phyloP scores from a whole-genome alignment of 2,329 filamentous ascomycete species.

The Neoascochyta sp. region DNA sequence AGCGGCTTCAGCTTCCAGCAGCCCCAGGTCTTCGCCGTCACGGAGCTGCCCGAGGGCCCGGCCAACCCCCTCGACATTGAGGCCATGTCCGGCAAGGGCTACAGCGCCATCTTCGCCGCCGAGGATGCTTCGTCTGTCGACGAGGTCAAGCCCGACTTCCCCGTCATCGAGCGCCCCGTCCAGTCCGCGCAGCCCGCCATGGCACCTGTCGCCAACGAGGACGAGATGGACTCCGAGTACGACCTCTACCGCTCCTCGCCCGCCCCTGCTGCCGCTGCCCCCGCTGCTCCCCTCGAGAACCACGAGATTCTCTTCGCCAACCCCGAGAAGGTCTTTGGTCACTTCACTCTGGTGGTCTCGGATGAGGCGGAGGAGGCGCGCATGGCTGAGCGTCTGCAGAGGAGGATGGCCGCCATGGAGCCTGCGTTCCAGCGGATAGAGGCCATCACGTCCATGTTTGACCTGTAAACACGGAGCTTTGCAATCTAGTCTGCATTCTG shows the following conservation, averaged over 20 bases:
- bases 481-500: too few species aligned
- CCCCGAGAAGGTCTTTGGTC: slow-evolving; percentile 60
- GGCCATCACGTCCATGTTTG: slow-evolving; percentile 35
- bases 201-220: slow-evolving; percentile 17
- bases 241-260: slow-evolving; percentile 55
- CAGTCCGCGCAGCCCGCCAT: slow-evolving; percentile 16
- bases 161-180: slow-evolving; percentile 45
- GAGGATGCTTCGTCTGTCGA: slow-evolving; percentile 40
- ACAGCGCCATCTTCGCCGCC: slow-evolving; percentile 32
- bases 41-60: slow-evolving; percentile 66
- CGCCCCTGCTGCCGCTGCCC: slow-evolving; percentile 38
- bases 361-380: slow-evolving; percentile 43
- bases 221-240: slow-evolving; percentile 59
- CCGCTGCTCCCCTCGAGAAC: slow-evolving; percentile 32
- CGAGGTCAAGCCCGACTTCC: slow-evolving; percentile 49
- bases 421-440: slow-evolving; percentile 32
- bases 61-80: slow-evolving; percentile 56
- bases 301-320: slow-evolving; percentile 46
- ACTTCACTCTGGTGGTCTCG: slow-evolving; percentile 62
- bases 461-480: slow-evolving; percentile 19
- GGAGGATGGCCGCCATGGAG: slow-evolving; percentile 34
- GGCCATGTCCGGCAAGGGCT: slow-evolving; percentile 66
- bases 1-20: slow-evolving; percentile 52
- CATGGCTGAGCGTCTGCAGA: slow-evolving; percentile 33
- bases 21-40: slow-evolving; percentile 69